A percentile compares a stretch with the other conserved stretches of the same genome.
phyloP scores from a whole-genome alignment of 305 asterid species.

The Withania somnifera region DNA sequence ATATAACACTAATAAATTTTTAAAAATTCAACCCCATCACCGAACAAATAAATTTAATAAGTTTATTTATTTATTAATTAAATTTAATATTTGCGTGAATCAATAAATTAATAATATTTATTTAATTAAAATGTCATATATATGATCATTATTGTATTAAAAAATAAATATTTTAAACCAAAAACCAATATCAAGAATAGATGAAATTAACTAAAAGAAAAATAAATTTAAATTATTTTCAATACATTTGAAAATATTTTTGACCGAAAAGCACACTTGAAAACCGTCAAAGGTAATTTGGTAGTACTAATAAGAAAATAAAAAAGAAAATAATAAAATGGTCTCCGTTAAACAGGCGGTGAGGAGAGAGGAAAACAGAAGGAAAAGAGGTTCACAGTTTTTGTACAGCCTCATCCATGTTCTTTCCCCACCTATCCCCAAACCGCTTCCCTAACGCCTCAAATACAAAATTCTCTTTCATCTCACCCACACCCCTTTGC shows the following conservation, averaged over 20 bases:
- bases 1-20: background rate
- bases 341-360: constrained; percentile 19
- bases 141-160: background rate
- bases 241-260: background rate
- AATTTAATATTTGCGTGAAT: background rate
- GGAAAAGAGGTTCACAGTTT: constrained; percentile 2
- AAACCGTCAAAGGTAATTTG: background rate
- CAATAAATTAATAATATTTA: too few relatives aligned
- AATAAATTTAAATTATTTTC: background rate
- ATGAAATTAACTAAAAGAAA: background rate
- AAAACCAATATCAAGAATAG: background rate
- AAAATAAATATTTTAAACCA: background rate
- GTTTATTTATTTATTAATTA: background rate
- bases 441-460: background rate
- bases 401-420: constrained; percentile 2
- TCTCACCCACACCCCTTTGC: background rate
- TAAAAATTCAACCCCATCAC: background rate
- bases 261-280: background rate
- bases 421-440: background rate
- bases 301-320: background rate
- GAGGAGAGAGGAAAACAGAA: constrained; percentile 5
- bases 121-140: background rate
- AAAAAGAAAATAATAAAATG: background rate
- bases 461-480: background rate
- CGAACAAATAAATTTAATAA: background rate